A percentile compares a stretch with the other conserved stretches of the same genome.
These are phyloP conservation scores for Ziziphus jujuba DNA, from an alignment of 306 rosid species.

Conservation along the genomic window DNA sequence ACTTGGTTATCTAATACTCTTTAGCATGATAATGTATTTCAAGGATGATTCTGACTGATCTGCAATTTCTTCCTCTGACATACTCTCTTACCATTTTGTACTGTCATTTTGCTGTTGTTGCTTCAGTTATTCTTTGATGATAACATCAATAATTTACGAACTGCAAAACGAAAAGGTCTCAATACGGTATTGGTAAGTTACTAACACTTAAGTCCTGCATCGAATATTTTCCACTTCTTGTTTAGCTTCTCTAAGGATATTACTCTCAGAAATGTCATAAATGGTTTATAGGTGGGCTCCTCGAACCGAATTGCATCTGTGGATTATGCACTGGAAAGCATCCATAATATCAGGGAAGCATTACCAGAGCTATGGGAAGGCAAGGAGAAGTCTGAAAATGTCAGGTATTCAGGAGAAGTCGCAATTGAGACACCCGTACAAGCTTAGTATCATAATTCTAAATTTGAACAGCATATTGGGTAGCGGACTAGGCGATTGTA, in stretches of 20 bases:
- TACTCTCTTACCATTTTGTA: neutral
- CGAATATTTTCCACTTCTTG: neutral
- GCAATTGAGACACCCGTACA: conserved; percentile 67
- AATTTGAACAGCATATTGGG: too few species aligned
- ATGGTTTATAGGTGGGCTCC: conserved; percentile 62
- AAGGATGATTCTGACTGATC: neutral
- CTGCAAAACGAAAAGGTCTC: conserved; percentile 63
- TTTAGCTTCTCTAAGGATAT: neutral
- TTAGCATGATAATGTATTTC: neutral
- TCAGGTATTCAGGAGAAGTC: conserved; percentile 37
- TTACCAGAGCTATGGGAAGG: conserved; percentile 84
- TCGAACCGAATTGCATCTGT: conserved; percentile 43
- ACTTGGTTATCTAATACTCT: neutral
- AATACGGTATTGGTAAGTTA: conserved; percentile 67
- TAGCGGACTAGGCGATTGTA: too few species aligned
- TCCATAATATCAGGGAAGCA: conserved; percentile 83
- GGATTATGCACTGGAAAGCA: conserved; percentile 86
- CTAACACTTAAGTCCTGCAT: neutral
- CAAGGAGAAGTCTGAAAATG: conserved; percentile 38
- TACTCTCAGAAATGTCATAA: neutral
- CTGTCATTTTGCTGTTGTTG: neutral
- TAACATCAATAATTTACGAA: conserved; percentile 57
- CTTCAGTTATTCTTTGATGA: conserved; percentile 85
- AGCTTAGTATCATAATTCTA: conserved; percentile 44
- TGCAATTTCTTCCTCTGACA: neutral